Base-by-base conservation (phyloP, 2,329 filamentous ascomycete genomes). In the Clonostachys solani region DNA sequence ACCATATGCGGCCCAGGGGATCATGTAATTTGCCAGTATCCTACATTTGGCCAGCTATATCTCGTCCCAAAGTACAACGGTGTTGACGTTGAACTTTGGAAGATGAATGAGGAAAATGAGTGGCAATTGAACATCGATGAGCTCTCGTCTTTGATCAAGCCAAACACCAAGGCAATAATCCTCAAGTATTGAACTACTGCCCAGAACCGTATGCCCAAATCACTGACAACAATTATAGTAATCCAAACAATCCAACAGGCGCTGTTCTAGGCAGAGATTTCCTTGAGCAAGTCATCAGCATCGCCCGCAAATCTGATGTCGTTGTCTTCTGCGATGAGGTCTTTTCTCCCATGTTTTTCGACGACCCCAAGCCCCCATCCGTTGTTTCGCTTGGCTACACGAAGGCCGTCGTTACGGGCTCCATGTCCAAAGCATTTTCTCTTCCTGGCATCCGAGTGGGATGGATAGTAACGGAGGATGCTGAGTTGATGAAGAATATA, bases 21-120 rank as follows among this genome's bases (percentile, higher is more conserved):
- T 59, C 90, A 95, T 73, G 86, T 92, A 42, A 78, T 95, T 49
- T 94, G 88, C 58, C 86, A 94, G 49, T 89, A 91, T 61, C 90
- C 91, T 12, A 92, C 89, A 2, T 95, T 92, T 58, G 88, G 94
- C 62, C 89, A 94, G 57, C 75, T 95, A 2, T 94, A 92, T 60
- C 73, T 82, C 10, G 80, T 95, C 1, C 89, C 90, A 0, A 74
- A 77, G 54, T 86, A 82, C 37, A 68, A 95, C 6, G 89, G 90
- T 0, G 89, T 88, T 1, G 80, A 89, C 49, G 86, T 95, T 15
- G 83, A 83, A 40, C 63, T 92, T 12, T 95, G 90, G 90, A 82
- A 80, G 60, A 74, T 89, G 10, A 77, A 75, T 42, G 74, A 79
- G 36, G 72, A 81, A 17, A 77, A 88, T 43, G 74, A 77, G 13